Conservation (phyloP, 1,284 basidiomycete genomes). For the Melanopsichium pennsylvanicum region DNA sequence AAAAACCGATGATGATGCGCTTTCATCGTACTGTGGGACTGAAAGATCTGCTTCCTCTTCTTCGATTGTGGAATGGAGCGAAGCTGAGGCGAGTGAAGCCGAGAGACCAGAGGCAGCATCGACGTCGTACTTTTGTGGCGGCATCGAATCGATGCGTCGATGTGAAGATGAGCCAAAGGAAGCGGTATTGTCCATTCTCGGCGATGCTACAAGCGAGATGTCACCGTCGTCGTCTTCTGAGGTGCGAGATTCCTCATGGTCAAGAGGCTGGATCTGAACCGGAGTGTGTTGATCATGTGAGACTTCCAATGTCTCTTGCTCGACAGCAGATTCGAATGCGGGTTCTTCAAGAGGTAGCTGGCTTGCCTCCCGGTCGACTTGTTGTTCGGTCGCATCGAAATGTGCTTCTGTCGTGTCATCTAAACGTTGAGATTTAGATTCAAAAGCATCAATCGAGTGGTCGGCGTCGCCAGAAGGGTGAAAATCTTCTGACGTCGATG, state of each 20-base stretch:
- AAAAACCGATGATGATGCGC: not conserved
- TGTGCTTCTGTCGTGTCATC: no score
- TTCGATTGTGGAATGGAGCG: constrained; percentile 6
- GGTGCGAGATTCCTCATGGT: not conserved
- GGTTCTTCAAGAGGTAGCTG: no score
- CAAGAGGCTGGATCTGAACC: not conserved
- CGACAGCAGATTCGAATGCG: no score
- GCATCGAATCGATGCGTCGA: constrained; percentile 40
- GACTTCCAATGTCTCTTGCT: no score
- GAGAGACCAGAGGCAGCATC: constrained; percentile 3
- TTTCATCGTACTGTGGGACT: not conserved
- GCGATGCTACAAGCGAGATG: constrained; percentile 24
- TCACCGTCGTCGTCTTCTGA: constrained; percentile 18
- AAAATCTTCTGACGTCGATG: no score
- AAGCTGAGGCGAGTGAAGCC: constrained; percentile 14
- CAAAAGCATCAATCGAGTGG: no score
- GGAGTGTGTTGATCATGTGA: not conserved
- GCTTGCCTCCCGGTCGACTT: not conserved
- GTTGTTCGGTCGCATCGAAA: no score
- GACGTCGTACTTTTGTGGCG: constrained; percentile 40
- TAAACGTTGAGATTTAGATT: no score
- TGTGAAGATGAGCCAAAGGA: constrained; percentile 1
- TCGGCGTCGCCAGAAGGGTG: no score
- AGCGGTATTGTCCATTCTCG: not conserved
- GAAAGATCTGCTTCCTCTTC: constrained; percentile 29